Evolutionary conservation across 176 grass and related monocot species (phyloP).

Genomic region (Carex scoparia): DNA sequence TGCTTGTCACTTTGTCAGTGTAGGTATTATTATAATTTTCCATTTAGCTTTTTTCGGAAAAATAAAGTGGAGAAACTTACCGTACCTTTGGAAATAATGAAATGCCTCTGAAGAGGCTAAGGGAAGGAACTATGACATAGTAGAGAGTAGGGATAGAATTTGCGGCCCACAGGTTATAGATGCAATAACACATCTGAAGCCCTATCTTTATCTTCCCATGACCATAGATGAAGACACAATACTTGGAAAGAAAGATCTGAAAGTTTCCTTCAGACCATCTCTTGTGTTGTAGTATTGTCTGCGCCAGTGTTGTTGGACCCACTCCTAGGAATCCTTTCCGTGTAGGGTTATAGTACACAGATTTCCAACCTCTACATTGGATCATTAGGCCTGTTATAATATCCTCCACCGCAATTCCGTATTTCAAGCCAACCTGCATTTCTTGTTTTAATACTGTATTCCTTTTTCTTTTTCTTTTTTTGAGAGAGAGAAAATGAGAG

Average conservation of each 20-base stretch:
- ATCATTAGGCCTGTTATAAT: slow-evolving; percentile 70
- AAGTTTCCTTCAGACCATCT: slow-evolving; percentile 80
- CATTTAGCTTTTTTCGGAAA: background rate
- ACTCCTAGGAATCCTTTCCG: slow-evolving; percentile 57
- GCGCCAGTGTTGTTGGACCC: slow-evolving; percentile 46
- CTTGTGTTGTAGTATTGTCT: slow-evolving; percentile 69
- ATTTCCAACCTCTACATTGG: slow-evolving; percentile 71
- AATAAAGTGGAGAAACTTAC: background rate
- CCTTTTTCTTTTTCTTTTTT: background rate
- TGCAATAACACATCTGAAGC: slow-evolving; percentile 61
- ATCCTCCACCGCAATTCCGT: slow-evolving; percentile 72
- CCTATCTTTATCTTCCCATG: slow-evolving; percentile 34
- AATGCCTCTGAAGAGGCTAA: slow-evolving; percentile 62
- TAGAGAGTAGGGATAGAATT: slow-evolving; percentile 58
- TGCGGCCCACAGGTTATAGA: slow-evolving; percentile 52
- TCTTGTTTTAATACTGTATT: background rate
- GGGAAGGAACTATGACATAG: slow-evolving; percentile 55
- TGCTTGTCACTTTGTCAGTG: background rate
- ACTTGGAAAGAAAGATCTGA: slow-evolving; percentile 60
- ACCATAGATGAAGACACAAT: slow-evolving; percentile 44
- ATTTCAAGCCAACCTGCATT: slow-evolving; percentile 65
- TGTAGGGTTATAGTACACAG: slow-evolving; percentile 41
- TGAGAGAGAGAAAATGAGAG: background rate
- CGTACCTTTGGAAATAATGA: slow-evolving; percentile 59
- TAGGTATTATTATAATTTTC: background rate